These are phyloP conservation scores for Trametes sanguinea DNA, from an alignment of 768 basidiomycete species.

Conservation along the genomic window DNA sequence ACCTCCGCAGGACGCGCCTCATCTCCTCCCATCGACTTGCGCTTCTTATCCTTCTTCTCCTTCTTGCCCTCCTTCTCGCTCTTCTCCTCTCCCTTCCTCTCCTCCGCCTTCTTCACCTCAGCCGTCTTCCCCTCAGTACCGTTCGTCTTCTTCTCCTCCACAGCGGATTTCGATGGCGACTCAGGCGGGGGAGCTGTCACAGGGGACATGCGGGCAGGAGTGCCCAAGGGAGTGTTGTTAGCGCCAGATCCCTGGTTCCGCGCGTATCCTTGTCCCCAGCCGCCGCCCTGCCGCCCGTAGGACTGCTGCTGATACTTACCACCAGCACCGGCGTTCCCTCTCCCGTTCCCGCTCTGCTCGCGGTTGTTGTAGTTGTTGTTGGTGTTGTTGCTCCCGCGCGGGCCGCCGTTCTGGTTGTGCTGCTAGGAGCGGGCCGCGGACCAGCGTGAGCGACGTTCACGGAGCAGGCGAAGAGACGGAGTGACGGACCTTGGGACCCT, in stretches of 20 bases:
- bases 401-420: constrained; percentile 17
- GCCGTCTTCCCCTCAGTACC: background rate
- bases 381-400: constrained; percentile 4
- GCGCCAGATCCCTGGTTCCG: constrained; percentile 52
- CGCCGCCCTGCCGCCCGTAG: constrained; percentile 21
- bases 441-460: background rate
- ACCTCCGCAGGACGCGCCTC: constrained; percentile 19
- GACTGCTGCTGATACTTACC: constrained; percentile 32
- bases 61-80: constrained; percentile 28
- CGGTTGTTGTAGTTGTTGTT: constrained; percentile 6
- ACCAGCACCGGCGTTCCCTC: constrained; percentile 3
- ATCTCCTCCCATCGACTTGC: constrained; percentile 25
- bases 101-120: constrained; percentile 5
- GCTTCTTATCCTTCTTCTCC: constrained; percentile 32
- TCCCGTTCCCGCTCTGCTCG: background rate
- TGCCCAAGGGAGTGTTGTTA: constrained; percentile 72
- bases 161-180: constrained; percentile 13
- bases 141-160: constrained; percentile 7
- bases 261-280: constrained; percentile 17
- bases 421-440: background rate
- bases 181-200: constrained; percentile 31
- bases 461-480: constrained; percentile 16
- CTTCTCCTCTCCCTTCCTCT: constrained; percentile 1
- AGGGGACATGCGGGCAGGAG: constrained; percentile 54
- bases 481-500: constrained; percentile 62